Conservation (phyloP, 2,329 filamentous ascomycete genomes). For the Ophiocordyceps camponoti-leonardi region DNA sequence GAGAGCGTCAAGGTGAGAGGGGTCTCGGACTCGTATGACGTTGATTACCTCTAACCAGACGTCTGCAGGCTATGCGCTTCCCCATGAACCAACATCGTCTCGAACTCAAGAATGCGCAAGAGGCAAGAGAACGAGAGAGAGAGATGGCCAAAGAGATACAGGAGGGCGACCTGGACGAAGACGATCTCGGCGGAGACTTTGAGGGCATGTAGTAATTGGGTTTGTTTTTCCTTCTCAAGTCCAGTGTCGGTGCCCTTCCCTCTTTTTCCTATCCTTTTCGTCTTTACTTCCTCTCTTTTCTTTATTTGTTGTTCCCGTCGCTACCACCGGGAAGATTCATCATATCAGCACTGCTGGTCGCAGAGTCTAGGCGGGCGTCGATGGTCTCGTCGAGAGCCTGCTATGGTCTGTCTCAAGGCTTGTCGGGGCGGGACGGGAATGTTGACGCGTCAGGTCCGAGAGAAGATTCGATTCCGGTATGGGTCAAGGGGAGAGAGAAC, state of each 20-base stretch:
- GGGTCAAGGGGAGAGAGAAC: background rate
- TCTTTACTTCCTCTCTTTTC: background rate
- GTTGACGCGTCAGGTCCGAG: background rate
- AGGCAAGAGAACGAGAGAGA: conserved; percentile 88
- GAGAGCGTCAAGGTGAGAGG: conserved; percentile 80
- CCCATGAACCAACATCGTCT: conserved; percentile 98
- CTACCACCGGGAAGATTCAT: background rate
- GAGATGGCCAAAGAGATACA: conserved; percentile 98
- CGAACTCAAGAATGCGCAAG: conserved; percentile 94
- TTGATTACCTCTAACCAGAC: background rate
- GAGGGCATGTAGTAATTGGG: conserved; percentile 61
- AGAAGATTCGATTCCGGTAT: background rate
- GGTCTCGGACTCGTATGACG: background rate
- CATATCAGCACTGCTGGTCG: background rate
- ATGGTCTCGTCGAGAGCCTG: background rate
- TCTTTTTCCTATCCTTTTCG: too few species aligned
- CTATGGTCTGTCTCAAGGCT: background rate
- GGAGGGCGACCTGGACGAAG: conserved; percentile 91
- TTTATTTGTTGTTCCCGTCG: background rate
- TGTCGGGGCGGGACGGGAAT: background rate
- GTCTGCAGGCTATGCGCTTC: conserved; percentile 76
- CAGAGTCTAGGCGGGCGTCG: background rate
- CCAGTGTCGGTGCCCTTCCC: background rate
- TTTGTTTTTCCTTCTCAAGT: background rate
- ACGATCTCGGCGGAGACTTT: conserved; percentile 89